A percentile compares a stretch with the other conserved stretches of the same genome.
Conservation (phyloP, 2,329 filamentous ascomycete species). For the Claviceps sp. region DNA sequence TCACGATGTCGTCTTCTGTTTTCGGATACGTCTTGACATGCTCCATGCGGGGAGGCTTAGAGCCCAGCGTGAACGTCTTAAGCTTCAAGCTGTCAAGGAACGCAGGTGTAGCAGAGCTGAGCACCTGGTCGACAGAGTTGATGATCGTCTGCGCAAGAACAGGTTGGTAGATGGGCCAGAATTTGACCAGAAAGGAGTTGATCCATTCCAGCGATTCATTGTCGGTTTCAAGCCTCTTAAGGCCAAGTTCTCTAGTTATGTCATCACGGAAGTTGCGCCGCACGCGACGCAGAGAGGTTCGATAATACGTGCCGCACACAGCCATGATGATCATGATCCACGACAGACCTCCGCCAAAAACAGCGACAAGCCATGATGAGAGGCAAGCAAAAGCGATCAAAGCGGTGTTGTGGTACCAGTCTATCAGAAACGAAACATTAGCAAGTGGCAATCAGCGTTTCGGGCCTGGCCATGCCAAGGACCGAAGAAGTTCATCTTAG, state of each 20-base stretch:
- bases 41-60: constrained; percentile 89
- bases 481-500: neutral
- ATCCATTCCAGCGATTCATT: constrained; percentile 96
- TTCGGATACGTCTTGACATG: constrained; percentile 98
- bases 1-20: constrained; percentile 83
- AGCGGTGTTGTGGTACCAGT: constrained; percentile 98
- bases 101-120: constrained; percentile 80
- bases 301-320: constrained; percentile 84
- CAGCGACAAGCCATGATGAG: constrained; percentile 76
- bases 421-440: constrained; percentile 27
- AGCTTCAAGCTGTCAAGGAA: constrained; percentile 91
- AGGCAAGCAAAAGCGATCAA: constrained; percentile 89
- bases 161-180: constrained; percentile 97
- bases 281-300: constrained; percentile 85
- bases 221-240: constrained; percentile 79
- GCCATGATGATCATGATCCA: constrained; percentile 95
- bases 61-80: constrained; percentile 85
- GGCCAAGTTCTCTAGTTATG: constrained; percentile 74
- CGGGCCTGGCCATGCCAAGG: neutral
- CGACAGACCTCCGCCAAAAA: constrained; percentile 78
- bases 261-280: constrained; percentile 95
- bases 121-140: constrained; percentile 86
- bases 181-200: constrained; percentile 95
- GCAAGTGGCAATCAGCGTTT: neutral
- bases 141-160: constrained; percentile 86